Percentiles rank a stretch among this genome's conserved stretches.
phyloP scores from a whole-genome alignment of 768 basidiomycete genomes.

The Podaxis sp. region DNA sequence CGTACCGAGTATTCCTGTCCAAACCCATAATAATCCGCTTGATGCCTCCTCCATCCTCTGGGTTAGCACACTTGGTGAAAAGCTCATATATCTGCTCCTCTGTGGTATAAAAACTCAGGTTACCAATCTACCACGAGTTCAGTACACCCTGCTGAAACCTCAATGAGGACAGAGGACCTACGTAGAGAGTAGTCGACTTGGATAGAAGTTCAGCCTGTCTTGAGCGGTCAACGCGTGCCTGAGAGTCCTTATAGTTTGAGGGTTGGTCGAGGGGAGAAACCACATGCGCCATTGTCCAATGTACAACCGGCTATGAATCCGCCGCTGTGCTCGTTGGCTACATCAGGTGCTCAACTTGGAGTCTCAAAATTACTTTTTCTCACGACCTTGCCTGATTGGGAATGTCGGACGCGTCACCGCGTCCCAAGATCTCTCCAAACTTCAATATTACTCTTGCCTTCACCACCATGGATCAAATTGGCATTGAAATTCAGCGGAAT shows the following conservation, averaged over 20 bases:
- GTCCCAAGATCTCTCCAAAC: constrained; percentile 22
- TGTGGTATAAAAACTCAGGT: constrained; percentile 91
- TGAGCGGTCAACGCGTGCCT: constrained; percentile 74
- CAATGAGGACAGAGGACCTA: constrained; percentile 41
- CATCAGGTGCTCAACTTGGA: neutral
- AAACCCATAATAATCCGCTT: constrained; percentile 96
- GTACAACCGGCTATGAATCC: constrained; percentile 12
- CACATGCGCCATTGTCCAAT: constrained; percentile 73
- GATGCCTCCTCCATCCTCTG: constrained; percentile 86
- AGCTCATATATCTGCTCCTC: constrained; percentile 96
- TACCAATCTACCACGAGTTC: constrained; percentile 63
- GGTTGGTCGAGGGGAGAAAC: constrained; percentile 86
- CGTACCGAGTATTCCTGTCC: constrained; percentile 82
- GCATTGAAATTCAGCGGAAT: constrained; percentile 80
- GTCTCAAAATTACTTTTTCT: constrained; percentile 4
- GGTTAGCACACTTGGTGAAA: constrained; percentile 85
- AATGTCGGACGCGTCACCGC: constrained; percentile 49
- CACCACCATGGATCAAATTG: constrained; percentile 80
- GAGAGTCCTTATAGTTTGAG: constrained; percentile 96
- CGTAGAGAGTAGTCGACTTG: constrained; percentile 89
- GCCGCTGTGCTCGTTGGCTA: constrained; percentile 1
- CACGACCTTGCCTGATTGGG: constrained; percentile 27
- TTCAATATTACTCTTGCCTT: constrained; percentile 19
- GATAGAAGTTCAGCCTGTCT: constrained; percentile 78
- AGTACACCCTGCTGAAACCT: constrained; percentile 10